Evolutionary conservation across 345 rosid genomes (phyloP).

Genomic region (Orychophragmus violaceus): DNA sequence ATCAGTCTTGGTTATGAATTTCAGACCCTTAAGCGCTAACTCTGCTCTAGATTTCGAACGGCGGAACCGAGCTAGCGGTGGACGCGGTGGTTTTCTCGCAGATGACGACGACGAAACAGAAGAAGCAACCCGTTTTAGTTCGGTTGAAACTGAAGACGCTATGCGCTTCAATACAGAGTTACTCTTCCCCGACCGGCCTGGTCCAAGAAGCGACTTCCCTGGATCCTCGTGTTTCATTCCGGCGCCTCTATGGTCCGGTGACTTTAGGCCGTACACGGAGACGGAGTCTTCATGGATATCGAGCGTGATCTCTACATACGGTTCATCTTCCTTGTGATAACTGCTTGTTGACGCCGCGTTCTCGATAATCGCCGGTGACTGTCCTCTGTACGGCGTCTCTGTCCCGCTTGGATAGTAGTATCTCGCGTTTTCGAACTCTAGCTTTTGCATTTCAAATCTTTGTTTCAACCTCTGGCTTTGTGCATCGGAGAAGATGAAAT

Average conservation of each 20-base stretch:
- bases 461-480: background rate
- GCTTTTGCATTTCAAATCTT: conserved; percentile 19
- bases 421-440: conserved; percentile 21
- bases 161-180: conserved; percentile 23
- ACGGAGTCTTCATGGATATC: conserved; percentile 68
- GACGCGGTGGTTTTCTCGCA: conserved; percentile 32
- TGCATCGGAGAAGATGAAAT: conserved; percentile 1
- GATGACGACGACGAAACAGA: conserved; percentile 28
- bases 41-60: conserved; percentile 56
- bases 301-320: conserved; percentile 75
- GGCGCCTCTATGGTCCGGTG: conserved; percentile 37
- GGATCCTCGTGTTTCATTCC: conserved; percentile 45
- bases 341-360: conserved; percentile 10
- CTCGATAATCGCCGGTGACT: background rate
- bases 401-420: conserved; percentile 8
- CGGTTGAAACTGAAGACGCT: conserved; percentile 58
- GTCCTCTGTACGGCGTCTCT: conserved; percentile 3
- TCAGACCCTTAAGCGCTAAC: conserved; percentile 54
- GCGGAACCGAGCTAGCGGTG: conserved; percentile 27
- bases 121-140: conserved; percentile 47
- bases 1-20: conserved; percentile 63
- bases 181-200: conserved; percentile 38
- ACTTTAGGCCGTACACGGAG: conserved; percentile 63
- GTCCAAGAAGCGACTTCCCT: conserved; percentile 49
- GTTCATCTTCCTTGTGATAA: conserved; percentile 18